phyloP scores from a whole-genome alignment of 305 asterid species.

The Fraxinus platypoda region DNA sequence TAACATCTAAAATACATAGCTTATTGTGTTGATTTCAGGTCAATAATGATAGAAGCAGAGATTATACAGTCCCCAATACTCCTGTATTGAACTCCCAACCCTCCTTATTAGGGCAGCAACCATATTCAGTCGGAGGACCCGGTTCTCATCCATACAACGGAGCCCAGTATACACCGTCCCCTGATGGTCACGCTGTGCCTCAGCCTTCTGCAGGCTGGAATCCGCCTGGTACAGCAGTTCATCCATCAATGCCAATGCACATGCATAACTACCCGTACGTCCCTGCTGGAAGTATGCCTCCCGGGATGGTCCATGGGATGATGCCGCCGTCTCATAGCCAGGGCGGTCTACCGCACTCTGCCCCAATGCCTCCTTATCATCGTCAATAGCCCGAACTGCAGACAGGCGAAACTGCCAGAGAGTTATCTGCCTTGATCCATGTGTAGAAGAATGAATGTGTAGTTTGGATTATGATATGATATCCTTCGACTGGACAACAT shows the following conservation, averaged over 20 bases:
- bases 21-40: constrained; percentile 44
- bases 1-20: not conserved
- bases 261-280: constrained; percentile 65
- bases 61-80: constrained; percentile 60
- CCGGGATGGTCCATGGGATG: not conserved
- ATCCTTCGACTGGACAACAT: not conserved
- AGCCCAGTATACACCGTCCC: constrained; percentile 50
- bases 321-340: not conserved
- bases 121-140: constrained; percentile 51
- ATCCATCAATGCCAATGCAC: constrained; percentile 61
- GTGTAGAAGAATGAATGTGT: not conserved
- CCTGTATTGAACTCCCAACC: constrained; percentile 63
- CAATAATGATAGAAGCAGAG: constrained; percentile 81
- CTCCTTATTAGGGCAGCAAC: constrained; percentile 64
- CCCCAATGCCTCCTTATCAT: not conserved
- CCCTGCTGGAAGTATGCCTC: not conserved
- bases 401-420: not conserved
- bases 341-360: not conserved
- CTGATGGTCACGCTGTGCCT: constrained; percentile 38
- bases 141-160: constrained; percentile 48
- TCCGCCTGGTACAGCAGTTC: constrained; percentile 27
- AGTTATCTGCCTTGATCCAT: not conserved
- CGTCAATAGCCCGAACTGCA: not conserved
- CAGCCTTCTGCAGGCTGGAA: constrained; percentile 71
- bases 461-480: not conserved